These are phyloP conservation scores for Hypoxylon sp. DNA, from an alignment of 2,329 filamentous ascomycete genomes.

Conservation along the genomic window DNA sequence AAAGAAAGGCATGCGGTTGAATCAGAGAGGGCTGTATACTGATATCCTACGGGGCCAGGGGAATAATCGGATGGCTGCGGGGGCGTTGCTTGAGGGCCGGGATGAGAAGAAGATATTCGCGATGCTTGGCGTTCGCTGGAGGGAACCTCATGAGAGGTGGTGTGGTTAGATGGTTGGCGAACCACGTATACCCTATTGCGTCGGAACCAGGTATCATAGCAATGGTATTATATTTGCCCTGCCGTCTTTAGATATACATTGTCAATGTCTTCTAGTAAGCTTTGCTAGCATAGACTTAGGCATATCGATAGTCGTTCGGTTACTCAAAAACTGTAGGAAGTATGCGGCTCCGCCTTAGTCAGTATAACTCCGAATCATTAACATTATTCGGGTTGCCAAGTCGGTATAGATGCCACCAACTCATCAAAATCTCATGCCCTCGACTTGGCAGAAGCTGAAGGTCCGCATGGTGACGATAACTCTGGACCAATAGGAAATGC, in stretches of 20 bases:
- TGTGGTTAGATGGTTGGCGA: slow-evolving; percentile 60
- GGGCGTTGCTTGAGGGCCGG: slow-evolving; percentile 78
- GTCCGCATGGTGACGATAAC: slow-evolving; percentile 30
- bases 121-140: slow-evolving; percentile 85
- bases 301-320: not conserved
- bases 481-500: slow-evolving; percentile 30
- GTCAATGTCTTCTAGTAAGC: not conserved
- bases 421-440: not conserved
- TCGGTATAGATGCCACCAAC: slow-evolving; percentile 17
- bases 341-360: slow-evolving; percentile 21
- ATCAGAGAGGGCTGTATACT: slow-evolving; percentile 84
- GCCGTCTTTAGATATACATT: not conserved
- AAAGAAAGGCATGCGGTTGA: slow-evolving; percentile 86
- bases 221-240: not conserved
- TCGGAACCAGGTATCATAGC: not conserved
- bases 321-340: not conserved
- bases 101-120: slow-evolving; percentile 87
- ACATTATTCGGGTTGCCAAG: not conserved
- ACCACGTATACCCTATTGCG: not conserved
- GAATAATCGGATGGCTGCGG: slow-evolving; percentile 74
- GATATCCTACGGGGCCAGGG: slow-evolving; percentile 74
- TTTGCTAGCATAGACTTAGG: not conserved
- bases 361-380: slow-evolving; percentile 4
- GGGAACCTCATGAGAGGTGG: slow-evolving; percentile 81
- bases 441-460: slow-evolving; percentile 6